Evolutionary conservation across 352 stramenopile species (phyloP).

Genomic region (Globisporangium ultimum): DNA sequence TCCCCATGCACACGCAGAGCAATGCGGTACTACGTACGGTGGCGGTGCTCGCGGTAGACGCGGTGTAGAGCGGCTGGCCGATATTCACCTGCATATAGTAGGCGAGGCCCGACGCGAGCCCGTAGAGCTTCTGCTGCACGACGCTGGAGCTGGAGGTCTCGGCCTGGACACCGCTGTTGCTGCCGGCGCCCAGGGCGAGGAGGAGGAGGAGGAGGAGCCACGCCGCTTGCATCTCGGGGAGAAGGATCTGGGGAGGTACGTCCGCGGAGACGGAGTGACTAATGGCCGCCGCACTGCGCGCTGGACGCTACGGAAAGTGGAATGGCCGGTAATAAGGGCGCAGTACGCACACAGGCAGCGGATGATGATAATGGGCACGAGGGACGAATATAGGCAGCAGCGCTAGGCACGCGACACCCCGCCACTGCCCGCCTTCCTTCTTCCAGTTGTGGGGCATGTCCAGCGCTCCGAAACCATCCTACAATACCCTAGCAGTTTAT

Average conservation of each 20-base stretch:
- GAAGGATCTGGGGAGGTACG: no score
- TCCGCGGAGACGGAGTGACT: no score
- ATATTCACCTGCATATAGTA: conserved; percentile 59
- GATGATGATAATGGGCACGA: neutral
- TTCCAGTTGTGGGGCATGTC: neutral
- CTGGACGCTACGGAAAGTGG: no score
- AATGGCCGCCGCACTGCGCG: no score
- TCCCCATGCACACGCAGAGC: no score
- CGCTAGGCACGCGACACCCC: neutral
- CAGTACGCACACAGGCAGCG: no score
- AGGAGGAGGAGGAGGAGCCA: conserved; percentile 4
- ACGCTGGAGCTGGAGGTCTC: conserved; percentile 14
- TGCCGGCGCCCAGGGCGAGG: conserved; percentile 3
- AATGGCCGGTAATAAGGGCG: no score
- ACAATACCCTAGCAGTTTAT: neutral
- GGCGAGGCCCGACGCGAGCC: conserved; percentile 59
- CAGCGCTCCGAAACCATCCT: conserved; percentile 8
- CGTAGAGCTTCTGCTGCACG: conserved; percentile 72
- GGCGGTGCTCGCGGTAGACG: conserved; percentile 21
- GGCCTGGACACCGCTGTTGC: neutral
- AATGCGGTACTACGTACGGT: conserved; percentile 12
- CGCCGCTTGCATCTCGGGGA: neutral
- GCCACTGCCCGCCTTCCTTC: no score
- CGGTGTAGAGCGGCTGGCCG: conserved; percentile 37
- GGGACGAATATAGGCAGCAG: neutral